Base-by-base conservation (phyloP, 1,284 basidiomycete species). In the Papiliotrema nemorosa region DNA sequence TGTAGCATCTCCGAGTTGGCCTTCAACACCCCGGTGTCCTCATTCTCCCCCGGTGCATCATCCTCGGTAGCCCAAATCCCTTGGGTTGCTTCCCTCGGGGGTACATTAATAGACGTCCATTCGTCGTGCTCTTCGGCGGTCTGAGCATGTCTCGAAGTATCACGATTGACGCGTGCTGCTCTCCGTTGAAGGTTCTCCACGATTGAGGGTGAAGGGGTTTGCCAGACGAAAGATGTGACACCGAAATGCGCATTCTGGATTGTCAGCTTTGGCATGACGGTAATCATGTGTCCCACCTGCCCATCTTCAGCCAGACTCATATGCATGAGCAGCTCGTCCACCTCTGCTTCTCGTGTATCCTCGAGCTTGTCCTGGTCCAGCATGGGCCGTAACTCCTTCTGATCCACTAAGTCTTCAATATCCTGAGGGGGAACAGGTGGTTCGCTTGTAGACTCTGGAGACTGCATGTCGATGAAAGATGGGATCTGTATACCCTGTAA, bases 261-360 rank as follows among this genome's bases (percentile, higher is more conserved):
- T 36, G 4, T 5, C 35, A 16, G 14, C 21, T 16, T 16, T 16
- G 35, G 14, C n/a, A 5, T 36, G 35, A 34, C 10, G n/a, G 31
- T n/a, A 34, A 10, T 16, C 6, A 36, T 16, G 5, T 16, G 5
- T 36, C 47, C 27, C 36, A 56, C 54, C 47, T 53, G 44, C n/a
- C 51, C 51, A 21, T 53, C 54, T 20, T 56, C 54, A 12, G 47
- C 51, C 20, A 56, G 21, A 29, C 49, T 52, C 54, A 56, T 56
- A 31, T 56, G 54, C 54, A 56, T 53, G 31, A 56, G 38, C 21
- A 56, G 33, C 25, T 56, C 54, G 37, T 56, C 54, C 24, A 56
- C 38, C 38, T 53, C 51, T n/a, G 43, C 18, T 22, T 39, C 24
- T 10, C 34, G 42, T 21, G 35, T 45, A 6, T 46, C 43, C 27